Evolutionary conservation across 2,329 filamentous ascomycete species (phyloP), one percentile per base, ranked within the genome.

Genomic region (Epichloe coenophiala): DNA sequence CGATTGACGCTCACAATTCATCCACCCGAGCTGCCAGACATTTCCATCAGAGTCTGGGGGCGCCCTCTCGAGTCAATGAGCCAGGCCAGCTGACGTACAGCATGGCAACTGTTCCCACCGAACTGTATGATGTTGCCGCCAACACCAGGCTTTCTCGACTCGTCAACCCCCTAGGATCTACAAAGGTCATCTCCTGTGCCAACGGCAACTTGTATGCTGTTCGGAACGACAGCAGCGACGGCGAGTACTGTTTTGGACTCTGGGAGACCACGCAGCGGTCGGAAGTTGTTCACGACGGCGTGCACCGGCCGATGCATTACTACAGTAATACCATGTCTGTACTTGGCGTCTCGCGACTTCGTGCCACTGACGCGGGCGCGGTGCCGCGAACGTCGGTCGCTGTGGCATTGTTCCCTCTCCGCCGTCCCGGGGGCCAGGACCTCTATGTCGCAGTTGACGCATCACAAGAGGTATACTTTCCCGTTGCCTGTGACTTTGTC

Each of bases 201-300:
- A 59, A 65, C 53, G 63, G 63, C 51, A 66, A 65, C 54, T 17
- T 65, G 17, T 66, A 66, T 51, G 58, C 57, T 21, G 56, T 60
- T 15, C 47, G 37, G 17, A 50, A 48, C 40, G 55, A 56, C n/a
- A 52, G 57, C 47, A 36, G 49, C n/a, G 54, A 53, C 27, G 57
- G 51, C 39, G 43, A 48, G 1, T 49, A 50, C 40, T 62, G 57
- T 55, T 59, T 54, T 47, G 54, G 54, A 36, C 48, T 59, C 37
- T 65, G 60, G 60, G 53, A 59, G 3, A 51, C 49, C 7, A 51
- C 19, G 5, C 11, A 47, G 13, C 49, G 57, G 0, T 55, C 58
- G 12, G 51, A 53, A 5, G 49, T 62, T 11, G 55, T 59, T 31
- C 54, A 46, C 7, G 61, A 63, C 43, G 61, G 56, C 31, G 51